These are phyloP conservation scores for Nigrograna mackinnonii DNA, from an alignment of 2,329 filamentous ascomycete species.

Conservation along the genomic window DNA sequence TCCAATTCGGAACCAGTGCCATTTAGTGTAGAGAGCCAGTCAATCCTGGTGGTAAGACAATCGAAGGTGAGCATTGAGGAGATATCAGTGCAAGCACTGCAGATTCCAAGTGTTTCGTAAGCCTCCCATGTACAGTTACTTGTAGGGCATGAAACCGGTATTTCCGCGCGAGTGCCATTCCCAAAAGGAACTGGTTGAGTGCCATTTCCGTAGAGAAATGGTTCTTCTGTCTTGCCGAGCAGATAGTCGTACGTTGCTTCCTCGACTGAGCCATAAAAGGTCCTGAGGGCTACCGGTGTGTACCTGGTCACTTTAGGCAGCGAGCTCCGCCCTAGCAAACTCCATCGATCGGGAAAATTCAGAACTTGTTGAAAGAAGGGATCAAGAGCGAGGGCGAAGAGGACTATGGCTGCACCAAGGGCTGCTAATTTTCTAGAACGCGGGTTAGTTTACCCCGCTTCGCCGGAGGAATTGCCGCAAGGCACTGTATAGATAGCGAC, in stretches of 20 bases:
- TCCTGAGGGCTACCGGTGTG: neutral
- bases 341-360: constrained; percentile 6
- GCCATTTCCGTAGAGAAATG: constrained; percentile 23
- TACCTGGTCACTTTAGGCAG: neutral
- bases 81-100: constrained; percentile 12
- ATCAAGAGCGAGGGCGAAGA: constrained; percentile 14
- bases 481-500: neutral
- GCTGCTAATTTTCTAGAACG: neutral
- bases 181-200: constrained; percentile 20
- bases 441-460: neutral
- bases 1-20: neutral
- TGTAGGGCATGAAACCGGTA: constrained; percentile 28
- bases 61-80: constrained; percentile 1
- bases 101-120: constrained; percentile 16
- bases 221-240: constrained; percentile 1
- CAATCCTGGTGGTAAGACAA: constrained; percentile 2
- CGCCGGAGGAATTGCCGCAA: too few species aligned
- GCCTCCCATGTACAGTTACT: constrained; percentile 18
- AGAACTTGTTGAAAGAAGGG: constrained; percentile 19
- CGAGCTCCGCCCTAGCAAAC: neutral
- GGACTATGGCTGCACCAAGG: constrained; percentile 9
- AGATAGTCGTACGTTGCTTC: neutral
- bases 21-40: constrained; percentile 1
- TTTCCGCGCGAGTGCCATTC: constrained; percentile 24
- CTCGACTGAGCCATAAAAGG: neutral